These are phyloP conservation scores for Rhodotorula taiwanensis DNA, from an alignment of 768 basidiomycete genomes.

Conservation along the genomic window DNA sequence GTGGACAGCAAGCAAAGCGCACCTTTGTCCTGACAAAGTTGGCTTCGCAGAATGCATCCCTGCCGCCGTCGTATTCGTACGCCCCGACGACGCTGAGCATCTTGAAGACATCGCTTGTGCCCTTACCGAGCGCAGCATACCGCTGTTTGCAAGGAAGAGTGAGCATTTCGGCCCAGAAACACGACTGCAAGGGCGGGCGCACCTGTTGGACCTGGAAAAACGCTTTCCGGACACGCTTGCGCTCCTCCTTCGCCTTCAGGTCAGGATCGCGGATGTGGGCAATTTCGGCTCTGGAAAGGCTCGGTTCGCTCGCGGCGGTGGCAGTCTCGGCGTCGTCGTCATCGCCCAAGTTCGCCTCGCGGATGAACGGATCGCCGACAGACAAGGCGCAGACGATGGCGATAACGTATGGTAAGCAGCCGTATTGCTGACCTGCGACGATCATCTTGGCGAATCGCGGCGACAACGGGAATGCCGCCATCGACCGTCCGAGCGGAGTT, in stretches of 20 bases:
- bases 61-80: constrained; percentile 82
- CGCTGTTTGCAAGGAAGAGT: no score
- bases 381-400: constrained; percentile 82
- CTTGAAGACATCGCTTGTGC: constrained; percentile 77
- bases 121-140: constrained; percentile 72
- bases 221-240: constrained; percentile 59
- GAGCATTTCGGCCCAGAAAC: no score
- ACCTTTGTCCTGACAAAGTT: constrained; percentile 91
- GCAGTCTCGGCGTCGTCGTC: constrained; percentile 51
- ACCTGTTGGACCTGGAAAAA: constrained; percentile 81
- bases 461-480: constrained; percentile 88
- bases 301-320: constrained; percentile 45
- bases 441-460: constrained; percentile 96
- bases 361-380: constrained; percentile 91
- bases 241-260: constrained; percentile 48
- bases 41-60: constrained; percentile 68
- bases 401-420: constrained; percentile 84
- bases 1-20: constrained; percentile 25
- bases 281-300: constrained; percentile 46
- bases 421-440: constrained; percentile 75
- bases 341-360: constrained; percentile 56
- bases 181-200: constrained; percentile 40
- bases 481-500: constrained; percentile 80
- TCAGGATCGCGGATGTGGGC: constrained; percentile 47
- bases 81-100: constrained; percentile 90